Conservation (phyloP, 2,329 filamentous ascomycete genomes). For the Emmonsiellopsis sp. region DNA sequence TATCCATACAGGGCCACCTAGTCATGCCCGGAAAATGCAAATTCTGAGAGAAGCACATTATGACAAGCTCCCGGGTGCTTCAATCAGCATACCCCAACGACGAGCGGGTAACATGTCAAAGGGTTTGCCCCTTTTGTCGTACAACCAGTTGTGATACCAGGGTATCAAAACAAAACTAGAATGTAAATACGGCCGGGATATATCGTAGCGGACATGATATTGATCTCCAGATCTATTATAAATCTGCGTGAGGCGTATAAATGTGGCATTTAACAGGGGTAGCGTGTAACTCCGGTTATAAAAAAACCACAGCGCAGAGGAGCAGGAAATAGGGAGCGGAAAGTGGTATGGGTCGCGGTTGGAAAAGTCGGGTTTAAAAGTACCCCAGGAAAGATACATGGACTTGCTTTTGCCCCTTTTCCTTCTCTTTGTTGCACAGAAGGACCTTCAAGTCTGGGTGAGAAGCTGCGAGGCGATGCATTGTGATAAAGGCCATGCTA, state of each 20-base stretch:
- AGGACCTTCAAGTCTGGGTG: too few relatives aligned
- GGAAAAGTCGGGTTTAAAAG: too few relatives aligned
- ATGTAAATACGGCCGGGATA: neutral
- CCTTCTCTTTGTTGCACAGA: too few relatives aligned
- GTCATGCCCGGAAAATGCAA: neutral
- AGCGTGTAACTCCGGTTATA: neutral
- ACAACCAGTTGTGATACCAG: neutral
- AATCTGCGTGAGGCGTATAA: neutral
- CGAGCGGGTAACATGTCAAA: neutral
- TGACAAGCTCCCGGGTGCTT: neutral
- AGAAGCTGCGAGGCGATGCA: too few relatives aligned
- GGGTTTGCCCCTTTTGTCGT: conserved; percentile 1
- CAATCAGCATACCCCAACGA: neutral
- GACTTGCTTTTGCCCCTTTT: too few relatives aligned
- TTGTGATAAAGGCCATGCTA: neutral
- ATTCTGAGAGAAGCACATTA: neutral
- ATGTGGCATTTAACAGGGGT: neutral
- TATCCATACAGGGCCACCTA: neutral
- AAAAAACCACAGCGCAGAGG: neutral
- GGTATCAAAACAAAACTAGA: neutral
- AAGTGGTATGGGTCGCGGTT: too few relatives aligned
- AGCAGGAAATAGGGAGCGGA: too few relatives aligned
- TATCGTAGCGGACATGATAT: neutral
- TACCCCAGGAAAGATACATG: too few relatives aligned
- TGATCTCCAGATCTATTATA: neutral